Percentiles rank a stretch among this genome's conserved stretches.
Evolutionary conservation across 129 eudicot species (phyloP).

Genomic region (Sambucus nigra): DNA sequence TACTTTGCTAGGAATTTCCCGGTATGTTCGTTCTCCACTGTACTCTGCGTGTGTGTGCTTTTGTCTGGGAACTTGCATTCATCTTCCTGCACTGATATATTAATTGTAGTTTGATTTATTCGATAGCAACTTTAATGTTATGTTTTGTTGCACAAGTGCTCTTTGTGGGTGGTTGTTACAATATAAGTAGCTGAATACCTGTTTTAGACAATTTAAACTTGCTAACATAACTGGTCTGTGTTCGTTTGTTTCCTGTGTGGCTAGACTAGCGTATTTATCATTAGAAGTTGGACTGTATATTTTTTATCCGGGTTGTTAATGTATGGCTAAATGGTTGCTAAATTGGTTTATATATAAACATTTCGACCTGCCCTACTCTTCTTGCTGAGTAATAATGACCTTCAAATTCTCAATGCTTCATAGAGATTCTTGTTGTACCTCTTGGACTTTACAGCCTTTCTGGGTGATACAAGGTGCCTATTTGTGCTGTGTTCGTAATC

Average conservation of each 20-base stretch:
- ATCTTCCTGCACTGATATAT: background rate
- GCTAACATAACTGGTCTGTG: too few relatives aligned
- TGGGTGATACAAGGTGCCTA: too few relatives aligned
- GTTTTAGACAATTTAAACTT: too few relatives aligned
- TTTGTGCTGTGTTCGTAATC: too few relatives aligned
- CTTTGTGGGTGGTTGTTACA: background rate
- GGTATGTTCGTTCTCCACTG: constrained; percentile 28
- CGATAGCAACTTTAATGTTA: background rate
- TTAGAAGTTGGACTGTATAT: background rate
- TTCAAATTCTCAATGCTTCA: too few relatives aligned
- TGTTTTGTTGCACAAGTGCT: background rate
- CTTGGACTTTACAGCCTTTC: too few relatives aligned
- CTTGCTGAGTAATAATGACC: too few relatives aligned
- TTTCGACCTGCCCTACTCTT: too few relatives aligned
- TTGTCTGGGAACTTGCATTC: background rate
- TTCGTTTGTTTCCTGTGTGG: too few relatives aligned
- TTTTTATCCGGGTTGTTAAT: background rate
- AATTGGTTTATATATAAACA: background rate
- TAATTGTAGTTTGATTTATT: background rate
- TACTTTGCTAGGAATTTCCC: constrained; percentile 79
- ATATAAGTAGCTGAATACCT: too few relatives aligned
- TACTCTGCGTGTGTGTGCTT: background rate
- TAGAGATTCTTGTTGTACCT: too few relatives aligned
- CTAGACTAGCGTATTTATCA: background rate
- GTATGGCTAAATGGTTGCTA: background rate